phyloP scores from a whole-genome alignment of 176 grass and related monocot genomes.

The Tillandsia leiboldiana region DNA sequence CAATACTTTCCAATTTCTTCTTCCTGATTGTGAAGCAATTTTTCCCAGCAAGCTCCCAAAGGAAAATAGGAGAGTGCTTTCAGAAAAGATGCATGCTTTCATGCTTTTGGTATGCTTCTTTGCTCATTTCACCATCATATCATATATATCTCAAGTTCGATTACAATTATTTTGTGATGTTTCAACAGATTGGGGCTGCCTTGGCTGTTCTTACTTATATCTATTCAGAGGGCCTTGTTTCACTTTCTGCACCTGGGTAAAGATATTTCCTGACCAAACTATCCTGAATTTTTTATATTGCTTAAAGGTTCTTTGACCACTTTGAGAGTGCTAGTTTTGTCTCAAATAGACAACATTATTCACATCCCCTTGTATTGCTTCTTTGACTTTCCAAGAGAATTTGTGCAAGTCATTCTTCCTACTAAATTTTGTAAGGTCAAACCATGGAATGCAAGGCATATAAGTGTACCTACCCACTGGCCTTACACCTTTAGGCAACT shows the following conservation, averaged over 20 bases:
- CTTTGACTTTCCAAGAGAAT: background rate
- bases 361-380: background rate
- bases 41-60: conserved; percentile 2
- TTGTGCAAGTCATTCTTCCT: background rate
- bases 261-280: background rate
- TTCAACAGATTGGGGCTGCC: conserved; percentile 2
- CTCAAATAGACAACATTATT: background rate
- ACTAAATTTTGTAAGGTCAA: background rate
- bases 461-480: background rate
- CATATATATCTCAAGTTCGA: background rate
- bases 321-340: background rate
- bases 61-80: background rate
- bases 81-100: background rate
- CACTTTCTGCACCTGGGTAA: conserved; percentile 5
- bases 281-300: background rate
- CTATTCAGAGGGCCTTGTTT: conserved; percentile 1
- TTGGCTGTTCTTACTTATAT: conserved; percentile 2
- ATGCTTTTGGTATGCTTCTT: conserved; percentile 8
- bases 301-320: background rate
- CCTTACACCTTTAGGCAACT: background rate
- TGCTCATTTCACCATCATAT: background rate
- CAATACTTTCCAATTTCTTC: background rate
- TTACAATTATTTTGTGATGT: background rate
- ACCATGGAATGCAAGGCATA: background rate
- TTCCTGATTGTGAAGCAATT: background rate